phyloP scores from a whole-genome alignment of 2,329 filamentous ascomycete genomes.

The Sarocladium strictum region DNA sequence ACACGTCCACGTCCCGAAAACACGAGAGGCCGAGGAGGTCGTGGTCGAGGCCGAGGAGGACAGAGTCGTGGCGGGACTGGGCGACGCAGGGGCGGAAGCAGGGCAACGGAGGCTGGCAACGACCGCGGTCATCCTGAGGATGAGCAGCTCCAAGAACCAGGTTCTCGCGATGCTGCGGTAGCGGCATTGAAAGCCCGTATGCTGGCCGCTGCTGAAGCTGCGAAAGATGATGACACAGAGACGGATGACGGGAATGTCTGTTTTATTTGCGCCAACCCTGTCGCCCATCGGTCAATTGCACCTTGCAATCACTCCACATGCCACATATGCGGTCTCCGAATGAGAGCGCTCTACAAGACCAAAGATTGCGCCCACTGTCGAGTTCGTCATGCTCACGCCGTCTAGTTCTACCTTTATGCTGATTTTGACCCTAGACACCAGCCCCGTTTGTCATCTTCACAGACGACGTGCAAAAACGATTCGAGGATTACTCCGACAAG shows the following conservation, averaged over 20 bases:
- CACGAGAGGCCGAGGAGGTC: slow-evolving; percentile 17
- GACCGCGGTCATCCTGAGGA: slow-evolving; percentile 13
- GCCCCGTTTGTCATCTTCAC: slow-evolving; percentile 86
- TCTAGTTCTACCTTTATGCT: neutral
- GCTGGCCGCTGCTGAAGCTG: slow-evolving; percentile 12
- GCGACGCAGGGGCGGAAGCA: neutral
- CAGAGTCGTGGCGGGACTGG: neutral
- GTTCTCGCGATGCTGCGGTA: slow-evolving; percentile 24
- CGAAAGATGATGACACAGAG: slow-evolving; percentile 28
- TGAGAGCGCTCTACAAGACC: slow-evolving; percentile 92
- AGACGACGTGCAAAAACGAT: slow-evolving; percentile 74
- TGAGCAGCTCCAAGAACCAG: slow-evolving; percentile 20
- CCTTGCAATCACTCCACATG: slow-evolving; percentile 96
- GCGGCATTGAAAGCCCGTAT: slow-evolving; percentile 27
- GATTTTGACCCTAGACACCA: slow-evolving; percentile 42
- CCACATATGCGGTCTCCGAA: slow-evolving; percentile 86
- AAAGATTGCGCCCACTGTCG: slow-evolving; percentile 96
- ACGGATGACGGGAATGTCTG: slow-evolving; percentile 75
- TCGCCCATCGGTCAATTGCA: slow-evolving; percentile 80
- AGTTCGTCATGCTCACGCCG: slow-evolving; percentile 44
- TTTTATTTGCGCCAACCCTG: slow-evolving; percentile 93
- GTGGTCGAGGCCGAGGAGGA: slow-evolving; percentile 30
- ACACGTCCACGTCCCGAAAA: neutral
- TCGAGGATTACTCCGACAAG: slow-evolving; percentile 68
- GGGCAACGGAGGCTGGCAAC: slow-evolving; percentile 1